A percentile compares a stretch with the other conserved stretches of the same genome.
Evolutionary conservation across 2,329 filamentous ascomycete species (phyloP).

Genomic region (Conoideocrella luteorostrata): DNA sequence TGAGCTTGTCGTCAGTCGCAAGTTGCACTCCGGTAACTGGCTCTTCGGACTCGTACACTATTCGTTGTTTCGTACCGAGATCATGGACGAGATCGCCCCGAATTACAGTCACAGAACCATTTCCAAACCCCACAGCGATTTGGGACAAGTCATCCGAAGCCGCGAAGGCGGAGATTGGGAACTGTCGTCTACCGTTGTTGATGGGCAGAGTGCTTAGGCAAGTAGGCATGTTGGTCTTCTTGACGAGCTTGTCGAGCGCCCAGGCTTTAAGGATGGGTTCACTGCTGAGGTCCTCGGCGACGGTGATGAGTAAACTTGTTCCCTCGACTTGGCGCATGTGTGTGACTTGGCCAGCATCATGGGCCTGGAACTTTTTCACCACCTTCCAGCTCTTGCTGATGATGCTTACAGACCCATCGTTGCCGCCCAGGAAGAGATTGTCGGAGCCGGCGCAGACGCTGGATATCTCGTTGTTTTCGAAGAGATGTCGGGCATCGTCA

Average conservation of each 20-base stretch:
- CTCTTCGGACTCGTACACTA: constrained; percentile 94
- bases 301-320: constrained; percentile 78
- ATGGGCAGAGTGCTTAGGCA: constrained; percentile 82
- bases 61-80: constrained; percentile 85
- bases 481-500: constrained; percentile 69
- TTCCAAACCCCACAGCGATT: constrained; percentile 90
- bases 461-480: constrained; percentile 77
- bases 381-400: constrained; percentile 84
- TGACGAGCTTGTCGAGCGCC: constrained; percentile 88
- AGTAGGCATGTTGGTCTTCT: constrained; percentile 83
- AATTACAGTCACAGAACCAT: constrained; percentile 89
- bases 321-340: constrained; percentile 90
- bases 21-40: constrained; percentile 90
- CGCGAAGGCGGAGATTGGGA: constrained; percentile 89
- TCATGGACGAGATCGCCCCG: constrained; percentile 93
- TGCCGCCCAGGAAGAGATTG: constrained; percentile 81
- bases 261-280: constrained; percentile 95
- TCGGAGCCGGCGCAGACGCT: constrained; percentile 82
- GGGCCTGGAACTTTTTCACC: constrained; percentile 77
- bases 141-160: constrained; percentile 85
- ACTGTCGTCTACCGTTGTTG: constrained; percentile 85
- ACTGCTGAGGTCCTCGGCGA: constrained; percentile 78
- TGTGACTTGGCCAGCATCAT: constrained; percentile 73
- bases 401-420: constrained; percentile 81
- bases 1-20: constrained; percentile 50